Evolutionary conservation across 768 basidiomycete species (phyloP).

Genomic region (Rhizopogon salebrosus): DNA sequence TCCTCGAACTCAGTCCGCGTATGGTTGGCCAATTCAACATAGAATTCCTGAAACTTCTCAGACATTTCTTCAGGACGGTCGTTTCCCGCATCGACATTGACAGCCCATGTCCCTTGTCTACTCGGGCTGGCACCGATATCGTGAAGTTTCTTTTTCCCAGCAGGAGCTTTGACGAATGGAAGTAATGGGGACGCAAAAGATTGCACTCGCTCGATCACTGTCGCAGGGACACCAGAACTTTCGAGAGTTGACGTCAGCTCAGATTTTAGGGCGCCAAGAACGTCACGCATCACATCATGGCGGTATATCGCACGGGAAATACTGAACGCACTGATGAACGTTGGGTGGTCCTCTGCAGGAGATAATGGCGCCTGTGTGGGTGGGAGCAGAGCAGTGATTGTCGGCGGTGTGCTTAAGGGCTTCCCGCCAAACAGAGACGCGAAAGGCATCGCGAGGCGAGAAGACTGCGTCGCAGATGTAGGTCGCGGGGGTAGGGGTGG

Average conservation of each 20-base stretch:
- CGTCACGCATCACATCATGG: conserved; percentile 47
- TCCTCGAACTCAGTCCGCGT: conserved; percentile 31
- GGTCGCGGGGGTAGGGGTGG: conserved; percentile 41
- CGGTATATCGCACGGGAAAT: conserved; percentile 48
- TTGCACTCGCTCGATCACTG: conserved; percentile 57
- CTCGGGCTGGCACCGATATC: conserved; percentile 21
- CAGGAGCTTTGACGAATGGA: conserved; percentile 45
- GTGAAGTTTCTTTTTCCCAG: conserved; percentile 26
- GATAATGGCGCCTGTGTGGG: conserved; percentile 22
- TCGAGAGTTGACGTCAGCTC: conserved; percentile 49
- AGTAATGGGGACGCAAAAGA: conserved; percentile 50
- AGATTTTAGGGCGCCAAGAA: conserved; percentile 46
- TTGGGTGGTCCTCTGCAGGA: conserved; percentile 26
- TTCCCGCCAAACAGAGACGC: conserved; percentile 68
- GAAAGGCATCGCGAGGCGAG: conserved; percentile 68
- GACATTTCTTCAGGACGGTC: conserved; percentile 50
- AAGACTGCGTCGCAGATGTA: conserved; percentile 19
- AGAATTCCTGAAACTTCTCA: conserved; percentile 67
- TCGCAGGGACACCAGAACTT: conserved; percentile 36
- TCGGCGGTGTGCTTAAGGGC: conserved; percentile 24
- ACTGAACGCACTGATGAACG: conserved; percentile 53
- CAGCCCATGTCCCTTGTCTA: conserved; percentile 26
- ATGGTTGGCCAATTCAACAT: conserved; percentile 60
- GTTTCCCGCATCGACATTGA: conserved; percentile 31
- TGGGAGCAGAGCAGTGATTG: conserved; percentile 24